Base-by-base conservation (phyloP, 129 eudicot species). In the Arctium minus region DNA sequence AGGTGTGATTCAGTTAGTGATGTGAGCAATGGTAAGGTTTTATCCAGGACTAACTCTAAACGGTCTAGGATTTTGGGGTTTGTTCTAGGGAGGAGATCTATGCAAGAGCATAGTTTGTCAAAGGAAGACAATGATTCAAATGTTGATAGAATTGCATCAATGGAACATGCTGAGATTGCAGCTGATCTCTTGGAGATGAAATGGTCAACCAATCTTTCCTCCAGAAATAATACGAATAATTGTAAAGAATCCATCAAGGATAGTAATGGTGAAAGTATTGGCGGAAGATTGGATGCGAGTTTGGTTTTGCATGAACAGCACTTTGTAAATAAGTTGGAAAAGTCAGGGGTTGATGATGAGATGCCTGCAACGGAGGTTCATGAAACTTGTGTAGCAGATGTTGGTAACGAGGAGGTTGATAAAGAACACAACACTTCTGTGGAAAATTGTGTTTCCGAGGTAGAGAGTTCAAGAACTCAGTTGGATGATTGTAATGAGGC, bases 111-210 rank as follows among this genome's bases (percentile, higher is more conserved):
- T 69, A 86, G 64, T 56, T 74, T 79, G 79, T 72, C 80, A 8
- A 83, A 30, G 37, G 88, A 83, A 60, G 83, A 87, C 4, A 46
- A 77, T 67, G 86, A 44, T 83, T 72, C 81, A 42, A 83, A 82
- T 85, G 87, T 5, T 73, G 80, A 35, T 60, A 87, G 93, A 76
- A 62, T 84, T 32, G 88, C 80, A 0, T 90, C 96, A 7, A 74
- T 93, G 84, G 97, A 96, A 76, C 88, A 91, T 74, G 98, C 96
- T 82, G 96, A 93, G 89, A 88, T 96, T 72, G 98, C 99, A 53
- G 99, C 98, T 38, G 98, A 96, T 86, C 89, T 96, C 4, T 89
- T 96, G 89, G 99, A 96, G 42, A 84, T 94, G 81, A 89, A 86
- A 80, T 93, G 98, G 99, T 92, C 96, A 1, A 92, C 93, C 11